Conservation (phyloP, 2,329 filamentous ascomycete species). For the Gaeumannomyces sp. region DNA sequence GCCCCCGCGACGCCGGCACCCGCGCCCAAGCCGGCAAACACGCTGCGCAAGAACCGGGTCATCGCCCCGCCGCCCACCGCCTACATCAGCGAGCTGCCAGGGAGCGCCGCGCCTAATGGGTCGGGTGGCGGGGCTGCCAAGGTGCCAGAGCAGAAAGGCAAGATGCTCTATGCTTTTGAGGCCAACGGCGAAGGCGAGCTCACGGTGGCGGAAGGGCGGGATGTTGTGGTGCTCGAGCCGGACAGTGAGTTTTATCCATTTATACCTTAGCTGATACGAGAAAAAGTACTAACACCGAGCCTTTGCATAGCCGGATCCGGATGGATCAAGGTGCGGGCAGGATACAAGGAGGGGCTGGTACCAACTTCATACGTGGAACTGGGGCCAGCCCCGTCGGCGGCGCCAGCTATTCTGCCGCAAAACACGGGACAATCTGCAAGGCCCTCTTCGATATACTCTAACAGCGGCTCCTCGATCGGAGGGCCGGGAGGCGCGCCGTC, state of each 20-base stretch:
- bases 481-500: slow-evolving; percentile 25
- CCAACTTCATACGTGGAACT: slow-evolving; percentile 80
- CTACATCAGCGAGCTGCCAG: slow-evolving; percentile 66
- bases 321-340: slow-evolving; percentile 79
- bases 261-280: not conserved
- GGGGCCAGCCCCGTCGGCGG: slow-evolving; percentile 32
- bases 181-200: slow-evolving; percentile 76
- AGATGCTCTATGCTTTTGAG: slow-evolving; percentile 86
- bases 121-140: slow-evolving; percentile 15
- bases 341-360: slow-evolving; percentile 75
- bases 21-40: slow-evolving; percentile 25
- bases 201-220: slow-evolving; percentile 69
- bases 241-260: slow-evolving; percentile 64
- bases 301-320: slow-evolving; percentile 68
- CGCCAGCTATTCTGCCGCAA: slow-evolving; percentile 38
- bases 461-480: slow-evolving; percentile 62
- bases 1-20: slow-evolving; percentile 29
- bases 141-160: slow-evolving; percentile 60
- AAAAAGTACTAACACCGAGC: slow-evolving; percentile 24
- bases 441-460: slow-evolving; percentile 72
- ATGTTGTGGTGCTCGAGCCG: slow-evolving; percentile 72
- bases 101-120: slow-evolving; percentile 38
- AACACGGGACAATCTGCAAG: slow-evolving; percentile 45
- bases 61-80: slow-evolving; percentile 81
- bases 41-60: slow-evolving; percentile 60